Evolutionary conservation across 306 rosid genomes (phyloP).

Genomic region (Gastrolobium bilobum): DNA sequence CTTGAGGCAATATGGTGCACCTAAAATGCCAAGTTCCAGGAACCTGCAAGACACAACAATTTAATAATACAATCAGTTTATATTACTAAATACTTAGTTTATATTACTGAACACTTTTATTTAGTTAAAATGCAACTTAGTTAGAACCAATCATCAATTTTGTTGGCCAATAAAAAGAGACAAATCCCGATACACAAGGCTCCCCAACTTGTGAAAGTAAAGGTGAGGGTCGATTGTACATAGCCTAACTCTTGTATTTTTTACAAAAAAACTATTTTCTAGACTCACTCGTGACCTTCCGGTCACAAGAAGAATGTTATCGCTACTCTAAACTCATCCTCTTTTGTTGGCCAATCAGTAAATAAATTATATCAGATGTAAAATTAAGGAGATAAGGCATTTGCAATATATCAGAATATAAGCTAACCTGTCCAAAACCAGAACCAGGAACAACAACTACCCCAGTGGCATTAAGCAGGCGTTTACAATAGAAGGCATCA

Average conservation of each 20-base stretch:
- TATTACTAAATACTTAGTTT: too few relatives aligned
- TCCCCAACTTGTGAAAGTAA: too few relatives aligned
- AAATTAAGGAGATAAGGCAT: not conserved
- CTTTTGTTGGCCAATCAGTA: not conserved
- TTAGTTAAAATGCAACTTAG: conserved; percentile 1
- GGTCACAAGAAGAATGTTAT: too few relatives aligned
- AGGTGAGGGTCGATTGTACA: too few relatives aligned
- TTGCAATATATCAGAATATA: not conserved
- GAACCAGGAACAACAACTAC: conserved; percentile 92
- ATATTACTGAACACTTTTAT: not conserved
- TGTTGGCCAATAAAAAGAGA: not conserved
- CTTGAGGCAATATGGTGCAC: conserved; percentile 93
- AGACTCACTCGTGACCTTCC: too few relatives aligned
- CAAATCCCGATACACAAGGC: too few relatives aligned
- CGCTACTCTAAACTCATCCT: too few relatives aligned
- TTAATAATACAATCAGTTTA: conserved; percentile 30
- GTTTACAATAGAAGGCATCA: conserved; percentile 79
- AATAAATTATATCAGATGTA: not conserved
- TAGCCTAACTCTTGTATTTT: too few relatives aligned
- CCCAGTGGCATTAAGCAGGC: conserved; percentile 85
- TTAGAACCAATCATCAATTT: not conserved
- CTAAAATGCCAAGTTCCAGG: conserved; percentile 99
- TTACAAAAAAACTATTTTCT: too few relatives aligned
- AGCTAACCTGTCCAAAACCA: conserved; percentile 91
- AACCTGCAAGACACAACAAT: conserved; percentile 57